Percentiles rank a stretch among this genome's conserved stretches.
These are phyloP conservation scores for Erodium texanum DNA, from an alignment of 441 rosid genomes.

Conservation along the genomic window DNA sequence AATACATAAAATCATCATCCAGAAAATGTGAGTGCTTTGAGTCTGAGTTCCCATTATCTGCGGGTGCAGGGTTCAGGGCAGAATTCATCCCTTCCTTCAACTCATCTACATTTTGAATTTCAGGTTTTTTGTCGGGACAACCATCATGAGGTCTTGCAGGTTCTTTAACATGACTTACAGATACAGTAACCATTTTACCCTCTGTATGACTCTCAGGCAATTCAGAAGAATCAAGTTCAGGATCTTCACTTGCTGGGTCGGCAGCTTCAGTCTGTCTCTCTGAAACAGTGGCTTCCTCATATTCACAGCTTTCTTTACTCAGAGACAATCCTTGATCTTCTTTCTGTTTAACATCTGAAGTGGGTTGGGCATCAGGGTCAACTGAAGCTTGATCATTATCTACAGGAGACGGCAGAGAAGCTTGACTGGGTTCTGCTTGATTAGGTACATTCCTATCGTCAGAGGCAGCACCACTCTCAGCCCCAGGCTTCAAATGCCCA, in stretches of 20 bases:
- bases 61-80: conserved; percentile 19
- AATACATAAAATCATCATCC: conserved; percentile 29
- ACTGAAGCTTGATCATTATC: conserved; percentile 22
- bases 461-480: conserved; percentile 3
- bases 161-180: conserved; percentile 19
- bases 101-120: conserved; percentile 25
- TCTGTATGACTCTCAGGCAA: conserved; percentile 22
- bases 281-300: conserved; percentile 13
- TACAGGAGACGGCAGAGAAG: background rate
- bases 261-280: conserved; percentile 8
- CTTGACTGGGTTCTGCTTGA: background rate
- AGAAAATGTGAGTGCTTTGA: conserved; percentile 38
- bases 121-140: conserved; percentile 30
- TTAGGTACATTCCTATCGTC: conserved; percentile 15
- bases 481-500: background rate
- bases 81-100: conserved; percentile 28
- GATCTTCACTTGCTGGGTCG: conserved; percentile 10
- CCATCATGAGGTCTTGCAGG: conserved; percentile 23
- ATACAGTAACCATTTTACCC: conserved; percentile 20
- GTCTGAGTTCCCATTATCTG: conserved; percentile 30
- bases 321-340: conserved; percentile 20
- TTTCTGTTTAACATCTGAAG: conserved; percentile 17
- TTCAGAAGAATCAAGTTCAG: conserved; percentile 23
- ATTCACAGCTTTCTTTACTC: conserved; percentile 17
- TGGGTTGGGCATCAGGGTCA: conserved; percentile 24